Evolutionary conservation across 352 stramenopile genomes (phyloP).

Genomic region (Globisporangium polare): DNA sequence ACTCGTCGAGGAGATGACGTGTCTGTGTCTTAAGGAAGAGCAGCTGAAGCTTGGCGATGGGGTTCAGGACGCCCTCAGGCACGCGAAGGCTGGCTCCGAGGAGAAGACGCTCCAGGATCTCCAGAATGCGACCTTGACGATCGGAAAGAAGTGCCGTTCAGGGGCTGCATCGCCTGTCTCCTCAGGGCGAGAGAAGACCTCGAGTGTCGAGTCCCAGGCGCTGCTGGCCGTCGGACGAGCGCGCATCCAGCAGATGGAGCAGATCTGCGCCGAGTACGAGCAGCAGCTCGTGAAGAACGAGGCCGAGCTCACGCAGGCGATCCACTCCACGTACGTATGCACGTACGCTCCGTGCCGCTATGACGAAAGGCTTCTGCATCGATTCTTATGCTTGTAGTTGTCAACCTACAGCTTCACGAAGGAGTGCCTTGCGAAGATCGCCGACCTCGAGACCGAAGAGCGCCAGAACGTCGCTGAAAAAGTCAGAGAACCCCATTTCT

Average conservation of each 20-base stretch:
- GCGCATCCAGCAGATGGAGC: conserved; percentile 37
- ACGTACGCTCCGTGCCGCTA: not conserved
- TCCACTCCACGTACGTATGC: conserved; percentile 39
- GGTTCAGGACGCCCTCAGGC: conserved; percentile 7
- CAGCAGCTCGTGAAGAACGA: conserved; percentile 46
- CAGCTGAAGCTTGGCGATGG: conserved; percentile 22
- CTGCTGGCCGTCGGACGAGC: conserved; percentile 34
- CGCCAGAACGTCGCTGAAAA: conserved; percentile 32
- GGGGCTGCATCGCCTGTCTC: not conserved
- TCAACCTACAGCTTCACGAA: conserved; percentile 25
- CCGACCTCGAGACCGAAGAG: conserved; percentile 27
- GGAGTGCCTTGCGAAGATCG: conserved; percentile 40
- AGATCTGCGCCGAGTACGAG: conserved; percentile 42
- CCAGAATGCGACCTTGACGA: conserved; percentile 21
- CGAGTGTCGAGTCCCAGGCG: conserved; percentile 40
- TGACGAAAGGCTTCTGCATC: not conserved
- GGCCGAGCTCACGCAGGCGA: conserved; percentile 40
- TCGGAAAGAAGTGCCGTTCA: not conserved
- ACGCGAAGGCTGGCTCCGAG: conserved; percentile 26
- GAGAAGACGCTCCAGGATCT: conserved; percentile 51
- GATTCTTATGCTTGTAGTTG: conserved; percentile 7
- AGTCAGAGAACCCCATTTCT: conserved; percentile 14
- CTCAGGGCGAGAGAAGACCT: not conserved
- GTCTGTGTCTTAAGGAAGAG: conserved; percentile 36
- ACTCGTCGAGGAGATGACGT: conserved; percentile 43